Conservation (phyloP, 2,329 filamentous ascomycete genomes). For the Talaromyces marneffei region DNA sequence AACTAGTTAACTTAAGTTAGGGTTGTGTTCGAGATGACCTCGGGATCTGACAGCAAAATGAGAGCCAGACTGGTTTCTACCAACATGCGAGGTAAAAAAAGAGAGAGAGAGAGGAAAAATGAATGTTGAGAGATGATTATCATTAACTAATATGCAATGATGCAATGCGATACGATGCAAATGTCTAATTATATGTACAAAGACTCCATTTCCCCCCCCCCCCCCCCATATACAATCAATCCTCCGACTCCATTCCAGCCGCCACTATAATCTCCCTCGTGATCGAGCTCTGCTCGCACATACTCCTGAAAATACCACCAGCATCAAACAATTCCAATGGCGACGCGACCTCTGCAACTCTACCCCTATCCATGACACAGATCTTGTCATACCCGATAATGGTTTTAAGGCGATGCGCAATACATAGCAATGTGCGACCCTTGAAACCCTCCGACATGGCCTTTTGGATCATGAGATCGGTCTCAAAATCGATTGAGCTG, state of each 20-base stretch:
- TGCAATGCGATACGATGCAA: background rate
- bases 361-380: slow-evolving; percentile 83
- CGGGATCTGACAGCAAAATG: too few species aligned
- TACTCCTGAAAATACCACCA: slow-evolving; percentile 71
- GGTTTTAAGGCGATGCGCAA: slow-evolving; percentile 80
- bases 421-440: slow-evolving; percentile 79
- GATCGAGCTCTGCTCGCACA: slow-evolving; percentile 81
- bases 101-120: too few species aligned
- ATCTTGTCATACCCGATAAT: slow-evolving; percentile 90
- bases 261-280: slow-evolving; percentile 28
- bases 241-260: background rate
- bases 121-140: background rate
- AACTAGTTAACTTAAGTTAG: too few species aligned
- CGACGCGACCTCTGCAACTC: slow-evolving; percentile 76
- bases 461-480: slow-evolving; percentile 83
- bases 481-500: slow-evolving; percentile 83
- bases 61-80: too few species aligned
- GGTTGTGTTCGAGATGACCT: background rate
- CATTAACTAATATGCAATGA: background rate
- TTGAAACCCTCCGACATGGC: slow-evolving; percentile 77
- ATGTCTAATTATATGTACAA: background rate
- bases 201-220: too few species aligned
- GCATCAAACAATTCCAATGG: slow-evolving; percentile 44
- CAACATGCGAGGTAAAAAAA: too few species aligned
- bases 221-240: background rate